Evolutionary conservation across 495 filamentous ascomycete species (phyloP).

Genomic region (Aspergillus nidulans): DNA sequence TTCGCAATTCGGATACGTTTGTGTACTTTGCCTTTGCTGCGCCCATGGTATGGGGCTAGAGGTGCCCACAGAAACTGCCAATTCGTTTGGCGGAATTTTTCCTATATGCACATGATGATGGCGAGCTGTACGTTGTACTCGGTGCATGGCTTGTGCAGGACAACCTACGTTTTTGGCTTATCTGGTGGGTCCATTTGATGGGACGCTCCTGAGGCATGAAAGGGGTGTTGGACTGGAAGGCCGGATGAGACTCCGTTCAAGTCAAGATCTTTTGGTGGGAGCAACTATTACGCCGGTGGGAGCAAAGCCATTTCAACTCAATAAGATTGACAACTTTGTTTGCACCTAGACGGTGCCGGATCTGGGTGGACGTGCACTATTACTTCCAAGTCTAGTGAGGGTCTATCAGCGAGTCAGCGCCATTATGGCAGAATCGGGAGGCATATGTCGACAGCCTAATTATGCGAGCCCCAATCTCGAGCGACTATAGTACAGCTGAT

Average conservation of each 20-base stretch:
- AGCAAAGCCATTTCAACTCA: conserved; percentile 10
- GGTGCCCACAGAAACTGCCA: not conserved
- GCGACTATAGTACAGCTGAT: conserved; percentile 52
- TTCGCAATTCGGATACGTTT: not conserved
- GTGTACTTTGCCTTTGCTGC: not conserved
- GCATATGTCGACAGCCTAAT: conserved; percentile 21
- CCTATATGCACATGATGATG: not conserved
- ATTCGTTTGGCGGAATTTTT: not conserved
- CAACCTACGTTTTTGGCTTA: not conserved
- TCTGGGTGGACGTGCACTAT: conserved; percentile 6
- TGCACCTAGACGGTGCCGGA: conserved; percentile 6
- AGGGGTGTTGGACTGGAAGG: conserved; percentile 6
- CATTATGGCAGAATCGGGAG: conserved; percentile 15
- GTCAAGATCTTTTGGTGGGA: conserved; percentile 10
- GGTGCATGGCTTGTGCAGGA: not conserved
- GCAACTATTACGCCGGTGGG: conserved; percentile 13
- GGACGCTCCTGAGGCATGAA: conserved; percentile 5
- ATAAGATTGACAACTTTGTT: not conserved
- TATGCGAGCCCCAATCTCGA: conserved; percentile 30
- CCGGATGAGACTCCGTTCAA: conserved; percentile 7
- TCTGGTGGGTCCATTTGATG: conserved; percentile 15
- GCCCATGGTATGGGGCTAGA: not conserved
- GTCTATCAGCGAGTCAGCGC: conserved; percentile 16
- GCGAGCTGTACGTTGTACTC: not conserved
- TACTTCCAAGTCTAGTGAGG: conserved; percentile 11